Percentiles rank a stretch among this genome's conserved stretches.
Evolutionary conservation across 2,329 filamentous ascomycete genomes (phyloP).

Genomic region (Dactylonectria macrodidyma): DNA sequence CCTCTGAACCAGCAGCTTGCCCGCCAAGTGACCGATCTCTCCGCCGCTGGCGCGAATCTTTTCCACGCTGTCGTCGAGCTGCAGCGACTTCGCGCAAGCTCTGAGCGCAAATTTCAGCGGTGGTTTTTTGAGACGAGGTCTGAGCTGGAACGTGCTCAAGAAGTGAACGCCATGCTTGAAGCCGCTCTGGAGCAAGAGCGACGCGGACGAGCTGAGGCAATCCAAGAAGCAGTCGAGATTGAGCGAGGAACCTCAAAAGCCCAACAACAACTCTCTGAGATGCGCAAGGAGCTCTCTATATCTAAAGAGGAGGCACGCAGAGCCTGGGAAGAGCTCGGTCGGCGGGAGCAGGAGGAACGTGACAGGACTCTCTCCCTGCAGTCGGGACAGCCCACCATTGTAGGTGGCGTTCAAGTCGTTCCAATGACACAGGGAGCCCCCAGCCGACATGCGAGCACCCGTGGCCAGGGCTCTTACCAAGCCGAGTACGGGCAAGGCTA

Average conservation of each 20-base stretch:
- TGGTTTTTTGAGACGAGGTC: slow-evolving; percentile 98
- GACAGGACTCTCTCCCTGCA: slow-evolving; percentile 89
- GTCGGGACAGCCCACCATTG: slow-evolving; percentile 87
- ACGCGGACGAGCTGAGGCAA: slow-evolving; percentile 76
- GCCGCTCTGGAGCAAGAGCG: slow-evolving; percentile 82
- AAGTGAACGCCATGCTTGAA: slow-evolving; percentile 86
- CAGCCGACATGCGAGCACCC: slow-evolving; percentile 66
- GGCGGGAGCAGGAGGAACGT: slow-evolving; percentile 92
- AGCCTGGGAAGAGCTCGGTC: slow-evolving; percentile 96
- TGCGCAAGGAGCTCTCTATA: slow-evolving; percentile 93
- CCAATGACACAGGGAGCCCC: slow-evolving; percentile 85
- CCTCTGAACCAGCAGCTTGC: slow-evolving; percentile 90
- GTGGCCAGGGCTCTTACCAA: slow-evolving; percentile 53
- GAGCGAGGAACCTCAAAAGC: slow-evolving; percentile 81
- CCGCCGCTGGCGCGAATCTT: slow-evolving; percentile 94
- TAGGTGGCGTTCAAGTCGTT: slow-evolving; percentile 95
- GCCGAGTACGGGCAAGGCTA: slow-evolving; percentile 50
- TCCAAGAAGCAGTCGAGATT: slow-evolving; percentile 75
- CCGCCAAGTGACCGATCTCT: slow-evolving; percentile 96
- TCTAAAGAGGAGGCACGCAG: slow-evolving; percentile 96
- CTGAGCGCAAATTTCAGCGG: slow-evolving; percentile 96
- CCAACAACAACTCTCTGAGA: slow-evolving; percentile 87
- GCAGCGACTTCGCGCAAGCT: slow-evolving; percentile 92
- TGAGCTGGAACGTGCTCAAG: slow-evolving; percentile 88
- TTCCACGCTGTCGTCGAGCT: slow-evolving; percentile 98